These are phyloP conservation scores for Aristolochia fimbriata DNA, from an alignment of 164 flowering plant species.

Conservation along the genomic window DNA sequence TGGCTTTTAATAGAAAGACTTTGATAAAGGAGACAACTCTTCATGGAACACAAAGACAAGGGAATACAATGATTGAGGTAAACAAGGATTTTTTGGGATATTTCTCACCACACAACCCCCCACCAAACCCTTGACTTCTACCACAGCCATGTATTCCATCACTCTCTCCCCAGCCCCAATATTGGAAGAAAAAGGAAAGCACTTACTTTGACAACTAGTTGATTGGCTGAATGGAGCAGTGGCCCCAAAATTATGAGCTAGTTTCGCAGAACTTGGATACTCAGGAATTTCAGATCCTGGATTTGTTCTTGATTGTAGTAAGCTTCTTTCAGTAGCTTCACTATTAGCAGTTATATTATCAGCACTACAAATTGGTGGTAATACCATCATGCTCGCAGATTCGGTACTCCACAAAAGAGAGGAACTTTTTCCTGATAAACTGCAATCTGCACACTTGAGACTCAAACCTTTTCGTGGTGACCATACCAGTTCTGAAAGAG, in stretches of 20 bases:
- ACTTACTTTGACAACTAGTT: constrained; percentile 6
- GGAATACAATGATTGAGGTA: too few species aligned
- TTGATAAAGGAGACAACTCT: too few species aligned
- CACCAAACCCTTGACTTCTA: too few species aligned
- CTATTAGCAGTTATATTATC: constrained; percentile 12
- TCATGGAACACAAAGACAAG: too few species aligned
- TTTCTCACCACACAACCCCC: too few species aligned
- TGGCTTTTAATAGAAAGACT: too few species aligned
- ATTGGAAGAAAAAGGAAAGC: neutral
- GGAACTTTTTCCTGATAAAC: constrained; percentile 23
- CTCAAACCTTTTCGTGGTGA: constrained; percentile 53
- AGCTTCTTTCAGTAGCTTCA: constrained; percentile 13
- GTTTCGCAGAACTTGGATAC: constrained; percentile 6
- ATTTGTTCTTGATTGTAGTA: constrained; percentile 4
- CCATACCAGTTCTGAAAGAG: constrained; percentile 82
- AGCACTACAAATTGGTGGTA: constrained; percentile 15
- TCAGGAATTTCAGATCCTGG: constrained; percentile 12
- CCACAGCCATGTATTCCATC: too few species aligned
- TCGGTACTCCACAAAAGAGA: constrained; percentile 25
- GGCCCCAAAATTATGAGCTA: constrained; percentile 10
- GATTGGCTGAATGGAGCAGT: constrained; percentile 10
- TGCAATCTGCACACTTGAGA: constrained; percentile 45
- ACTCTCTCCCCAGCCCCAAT: too few species aligned
- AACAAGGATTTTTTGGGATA: too few species aligned
- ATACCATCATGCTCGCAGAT: constrained; percentile 24